Percentiles rank a stretch among this genome's conserved stretches.
phyloP scores from a whole-genome alignment of 2,329 filamentous ascomycete species.

The Stemphylium beticola region DNA sequence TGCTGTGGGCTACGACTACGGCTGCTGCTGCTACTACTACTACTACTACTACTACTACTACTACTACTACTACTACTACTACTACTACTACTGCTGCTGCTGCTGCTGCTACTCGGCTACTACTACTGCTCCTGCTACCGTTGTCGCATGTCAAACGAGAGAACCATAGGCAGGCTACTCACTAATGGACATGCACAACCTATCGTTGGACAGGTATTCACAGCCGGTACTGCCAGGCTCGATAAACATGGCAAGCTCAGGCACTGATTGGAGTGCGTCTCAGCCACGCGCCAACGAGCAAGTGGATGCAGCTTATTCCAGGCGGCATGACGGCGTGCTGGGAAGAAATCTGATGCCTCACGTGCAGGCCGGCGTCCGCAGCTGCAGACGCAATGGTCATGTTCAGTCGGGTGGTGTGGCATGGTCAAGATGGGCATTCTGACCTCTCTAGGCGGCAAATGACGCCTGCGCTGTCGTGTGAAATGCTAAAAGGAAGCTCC shows the following conservation, averaged over 20 bases:
- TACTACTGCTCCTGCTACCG: background rate
- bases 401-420: constrained; percentile 1
- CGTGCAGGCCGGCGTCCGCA: constrained; percentile 27
- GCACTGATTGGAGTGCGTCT: constrained; percentile 21
- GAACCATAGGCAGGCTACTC: background rate
- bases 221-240: background rate
- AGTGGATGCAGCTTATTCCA: constrained; percentile 23
- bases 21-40: too few relatives aligned
- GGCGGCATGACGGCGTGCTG: constrained; percentile 26
- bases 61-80: background rate
- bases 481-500: constrained; percentile 3
- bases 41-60: background rate
- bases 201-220: background rate
- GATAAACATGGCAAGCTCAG: constrained; percentile 8
- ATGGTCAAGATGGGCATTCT: background rate
- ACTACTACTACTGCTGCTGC: too few relatives aligned
- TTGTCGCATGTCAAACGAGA: constrained; percentile 9
- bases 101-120: background rate
- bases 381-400: constrained; percentile 14
- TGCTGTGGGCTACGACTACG: too few relatives aligned
- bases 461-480: constrained; percentile 16
- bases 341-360: constrained; percentile 29
- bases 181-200: background rate
- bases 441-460: background rate
- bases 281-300: constrained; percentile 32